Evolutionary conservation across 495 filamentous ascomycete species (phyloP).

Genomic region (Viridothelium virens): DNA sequence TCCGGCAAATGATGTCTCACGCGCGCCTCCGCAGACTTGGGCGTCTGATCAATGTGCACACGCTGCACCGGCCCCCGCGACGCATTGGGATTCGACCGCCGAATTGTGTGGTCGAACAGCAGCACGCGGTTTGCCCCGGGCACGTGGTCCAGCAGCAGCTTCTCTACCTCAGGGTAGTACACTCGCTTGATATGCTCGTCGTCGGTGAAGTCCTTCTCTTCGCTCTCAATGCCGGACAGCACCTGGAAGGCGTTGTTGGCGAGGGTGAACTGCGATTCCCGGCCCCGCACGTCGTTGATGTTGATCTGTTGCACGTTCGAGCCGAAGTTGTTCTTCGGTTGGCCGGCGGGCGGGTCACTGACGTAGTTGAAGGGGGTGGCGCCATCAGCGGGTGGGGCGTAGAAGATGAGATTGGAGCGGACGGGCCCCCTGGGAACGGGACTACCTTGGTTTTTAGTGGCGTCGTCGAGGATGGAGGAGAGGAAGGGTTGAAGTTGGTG

Average conservation of each 20-base stretch:
- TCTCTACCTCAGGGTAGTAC: conserved; percentile 80
- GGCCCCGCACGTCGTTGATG: conserved; percentile 60
- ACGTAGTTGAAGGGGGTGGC: conserved; percentile 63
- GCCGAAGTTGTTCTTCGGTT: conserved; percentile 55
- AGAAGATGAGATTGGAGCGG: conserved; percentile 60
- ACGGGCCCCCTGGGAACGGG: conserved; percentile 60
- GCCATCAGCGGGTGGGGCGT: conserved; percentile 54
- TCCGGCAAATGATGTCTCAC: conserved; percentile 56
- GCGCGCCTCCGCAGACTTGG: conserved; percentile 52
- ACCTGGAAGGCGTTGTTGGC: conserved; percentile 67
- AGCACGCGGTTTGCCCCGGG: conserved; percentile 55
- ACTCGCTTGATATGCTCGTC: conserved; percentile 53
- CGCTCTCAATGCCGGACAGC: conserved; percentile 43
- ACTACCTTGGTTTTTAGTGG: conserved; percentile 22
- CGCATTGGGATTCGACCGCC: conserved; percentile 48
- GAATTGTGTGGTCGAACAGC: conserved; percentile 89
- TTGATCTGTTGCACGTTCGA: conserved; percentile 39
- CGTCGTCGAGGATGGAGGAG: conserved; percentile 12
- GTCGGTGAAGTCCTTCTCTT: conserved; percentile 53
- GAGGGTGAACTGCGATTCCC: conserved; percentile 54
- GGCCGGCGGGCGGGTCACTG: conserved; percentile 51
- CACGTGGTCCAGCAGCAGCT: conserved; percentile 53
- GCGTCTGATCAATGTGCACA: conserved; percentile 81
- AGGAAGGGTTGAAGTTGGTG: conserved; percentile 24
- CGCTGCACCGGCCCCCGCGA: conserved; percentile 55